Evolutionary conservation across 192 early-diverging fungal species (phyloP).

Genomic region (Allomyces macrogynus): DNA sequence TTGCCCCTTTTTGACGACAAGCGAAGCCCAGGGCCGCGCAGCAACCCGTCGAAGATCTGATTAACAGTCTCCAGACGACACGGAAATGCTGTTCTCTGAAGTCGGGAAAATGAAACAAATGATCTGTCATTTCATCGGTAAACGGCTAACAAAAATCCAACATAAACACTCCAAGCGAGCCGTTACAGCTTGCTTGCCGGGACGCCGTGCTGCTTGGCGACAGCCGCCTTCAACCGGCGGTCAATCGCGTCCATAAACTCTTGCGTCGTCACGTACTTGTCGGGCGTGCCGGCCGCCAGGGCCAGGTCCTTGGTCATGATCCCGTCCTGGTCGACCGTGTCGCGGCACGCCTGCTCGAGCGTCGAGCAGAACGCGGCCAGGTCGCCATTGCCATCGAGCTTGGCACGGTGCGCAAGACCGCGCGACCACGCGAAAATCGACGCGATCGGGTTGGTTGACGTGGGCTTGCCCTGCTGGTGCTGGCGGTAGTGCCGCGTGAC

Average conservation of each 20-base stretch:
- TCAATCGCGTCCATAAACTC: conserved; percentile 72
- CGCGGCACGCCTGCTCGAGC: conserved; percentile 72
- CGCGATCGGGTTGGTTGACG: conserved; percentile 92
- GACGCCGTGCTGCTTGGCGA: no score
- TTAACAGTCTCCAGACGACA: no score
- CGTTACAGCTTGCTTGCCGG: no score
- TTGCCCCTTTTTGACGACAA: no score
- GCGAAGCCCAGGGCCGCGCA: no score
- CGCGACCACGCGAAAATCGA: conserved; percentile 92
- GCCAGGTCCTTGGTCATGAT: conserved; percentile 98
- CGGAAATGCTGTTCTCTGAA: no score
- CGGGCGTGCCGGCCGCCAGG: conserved; percentile 46
- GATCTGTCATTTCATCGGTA: no score
- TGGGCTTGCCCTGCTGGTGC: conserved; percentile 87
- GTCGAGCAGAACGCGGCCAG: conserved; percentile 51
- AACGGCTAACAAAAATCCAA: no score
- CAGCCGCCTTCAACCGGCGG: neutral
- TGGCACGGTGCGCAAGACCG: conserved; percentile 82
- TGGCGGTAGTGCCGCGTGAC: conserved; percentile 87
- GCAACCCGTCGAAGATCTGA: no score
- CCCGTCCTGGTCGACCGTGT: conserved; percentile 59
- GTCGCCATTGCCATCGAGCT: conserved; percentile 64
- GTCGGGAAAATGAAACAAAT: no score
- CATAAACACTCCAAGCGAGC: no score
- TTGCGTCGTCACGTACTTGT: conserved; percentile 70